Evolutionary conservation across 2,329 filamentous ascomycete species (phyloP), one percentile per base, ranked within the genome.

Genomic region (Ceratocystis lukuohia): DNA sequence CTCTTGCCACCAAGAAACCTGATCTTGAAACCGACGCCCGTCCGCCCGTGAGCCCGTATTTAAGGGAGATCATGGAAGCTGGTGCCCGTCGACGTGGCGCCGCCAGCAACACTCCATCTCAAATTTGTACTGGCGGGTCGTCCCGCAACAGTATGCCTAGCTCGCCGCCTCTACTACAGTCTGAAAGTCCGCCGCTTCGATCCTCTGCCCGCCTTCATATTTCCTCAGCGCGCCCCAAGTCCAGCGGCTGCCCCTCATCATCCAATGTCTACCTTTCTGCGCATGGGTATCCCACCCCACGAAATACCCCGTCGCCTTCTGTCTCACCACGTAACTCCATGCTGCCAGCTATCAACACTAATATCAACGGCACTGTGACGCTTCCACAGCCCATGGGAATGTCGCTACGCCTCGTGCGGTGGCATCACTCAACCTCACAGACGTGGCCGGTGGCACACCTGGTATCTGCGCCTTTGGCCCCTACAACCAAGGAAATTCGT

Each of bases 41-140:
- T 70, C 86, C 84, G 45, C 82, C 81, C 73, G 86, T 86, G 62
- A 87, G 74, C 70, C 86, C 84, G 48, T 78, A 79, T n/a, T 74
- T 74, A 3, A 73, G 73, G 45, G 73, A 72, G 17, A 73, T 73
- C 12, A 63, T 53, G 45, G 71, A 71, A 5, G 69, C 68, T 25
- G 67, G 72, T 30, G 68, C 72, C 69, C 46, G 73, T 71, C 62
- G 76, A 30, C 78, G 78, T 22, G 50, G 50, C 50, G 22, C 22
- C 50, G 25, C 50, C 50, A 56, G 20, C 50, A 56, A 50, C 46
- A 22, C 46, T 12, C n/a, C 3, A 50, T 41, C 37, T 12, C 10
- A 41, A 41, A 41, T 10, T 4, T 41, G 2, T 8, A 41, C 37
- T 41, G 3, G 45, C 20, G 45, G 17, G 45, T 15, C 17, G 20